Base-by-base conservation (phyloP, 306 rosid species). In the Corylus heterophylla region DNA sequence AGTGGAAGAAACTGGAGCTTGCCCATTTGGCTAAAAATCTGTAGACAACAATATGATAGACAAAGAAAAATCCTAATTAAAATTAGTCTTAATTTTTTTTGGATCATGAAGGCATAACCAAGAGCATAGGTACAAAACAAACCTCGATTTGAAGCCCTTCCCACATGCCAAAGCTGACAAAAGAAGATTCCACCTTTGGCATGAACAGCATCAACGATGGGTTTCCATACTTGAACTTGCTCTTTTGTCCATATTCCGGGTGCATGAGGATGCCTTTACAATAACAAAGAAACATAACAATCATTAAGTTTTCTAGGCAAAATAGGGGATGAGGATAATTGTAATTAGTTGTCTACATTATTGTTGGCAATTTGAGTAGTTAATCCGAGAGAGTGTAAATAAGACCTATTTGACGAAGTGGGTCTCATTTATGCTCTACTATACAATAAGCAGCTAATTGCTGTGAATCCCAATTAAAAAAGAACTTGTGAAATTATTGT, bases 211-310 rank as follows among this genome's bases (percentile, higher is more conserved):
- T 31, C 35, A 1, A 31, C 35, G 35, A 31, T 31, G 35, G 35
- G 35, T 71, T 78, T 88, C 91, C 91, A 86, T 5, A 88, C 92
- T 64, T 86, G 86, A 39, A 89, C 78, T 49, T 89, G 92, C 79
- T 86, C 83, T 73, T 49, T 75, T 25, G 88, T 89, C 90, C 90
- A 86, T 56, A 89, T 78, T 10, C 90, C 90, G 6, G 88, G 86
- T 29, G 74, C 78, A 22, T 89, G 18, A 8, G 77, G 59, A 70
- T 80, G 72, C 71, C 90, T 86, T 17, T 2, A 16, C 12, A 62
- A 25, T 67, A 31, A 5, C 4, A 17, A 81, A 52, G 6, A 69
- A 35, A 48, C 71, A 35, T 4, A 35, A 11, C 4, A n/a, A 17
- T 54, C 47, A 73, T 59, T 2, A 35, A 67, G 5, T 8, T 14